Evolutionary conservation across 129 eudicot species (phyloP).

Genomic region (Oenanthe sinensis): DNA sequence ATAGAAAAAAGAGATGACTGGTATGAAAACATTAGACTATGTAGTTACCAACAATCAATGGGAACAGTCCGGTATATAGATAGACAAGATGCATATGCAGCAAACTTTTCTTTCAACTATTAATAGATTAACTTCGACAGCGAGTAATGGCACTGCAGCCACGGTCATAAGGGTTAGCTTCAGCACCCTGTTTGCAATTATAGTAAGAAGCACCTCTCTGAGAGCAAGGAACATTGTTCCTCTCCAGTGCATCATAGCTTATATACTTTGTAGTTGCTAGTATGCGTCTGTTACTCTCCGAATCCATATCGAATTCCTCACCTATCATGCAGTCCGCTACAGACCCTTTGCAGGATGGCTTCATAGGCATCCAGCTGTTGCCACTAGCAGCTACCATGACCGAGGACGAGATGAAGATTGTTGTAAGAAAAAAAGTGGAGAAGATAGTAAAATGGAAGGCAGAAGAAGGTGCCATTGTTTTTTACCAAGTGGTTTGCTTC

Average conservation of each 20-base stretch:
- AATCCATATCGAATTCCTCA: conserved; percentile 59
- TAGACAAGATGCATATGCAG: background rate
- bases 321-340: conserved; percentile 63
- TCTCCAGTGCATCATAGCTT: conserved; percentile 67
- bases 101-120: background rate
- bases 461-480: conserved; percentile 10
- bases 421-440: background rate
- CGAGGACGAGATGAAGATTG: conserved; percentile 2
- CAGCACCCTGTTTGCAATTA: conserved; percentile 66
- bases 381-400: conserved; percentile 16
- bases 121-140: conserved; percentile 25
- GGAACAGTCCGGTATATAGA: background rate
- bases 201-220: conserved; percentile 79
- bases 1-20: background rate
- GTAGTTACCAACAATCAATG: background rate
- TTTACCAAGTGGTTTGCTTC: background rate
- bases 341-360: conserved; percentile 46
- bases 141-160: conserved; percentile 67
- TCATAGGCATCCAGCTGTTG: conserved; percentile 15
- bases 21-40: background rate
- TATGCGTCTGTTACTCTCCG: conserved; percentile 66
- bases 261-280: conserved; percentile 51
- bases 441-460: background rate
- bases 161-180: conserved; percentile 85
- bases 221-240: conserved; percentile 73